phyloP scores from a whole-genome alignment of 1,284 basidiomycete species.

The Austroboletus olivaceoglutinosus region DNA sequence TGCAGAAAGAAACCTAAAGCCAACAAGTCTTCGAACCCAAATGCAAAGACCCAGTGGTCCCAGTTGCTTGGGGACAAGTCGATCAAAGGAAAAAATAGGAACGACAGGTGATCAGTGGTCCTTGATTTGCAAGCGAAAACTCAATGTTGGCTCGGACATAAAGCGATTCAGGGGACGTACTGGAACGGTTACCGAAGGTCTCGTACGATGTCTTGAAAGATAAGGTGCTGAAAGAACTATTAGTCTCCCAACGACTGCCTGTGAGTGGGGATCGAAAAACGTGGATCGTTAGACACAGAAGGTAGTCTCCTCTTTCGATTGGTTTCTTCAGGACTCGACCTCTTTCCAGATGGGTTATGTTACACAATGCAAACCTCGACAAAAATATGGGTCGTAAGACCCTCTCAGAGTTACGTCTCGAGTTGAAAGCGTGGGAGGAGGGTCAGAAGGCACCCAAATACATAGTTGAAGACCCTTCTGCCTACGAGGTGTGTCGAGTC shows the following conservation, averaged over 20 bases:
- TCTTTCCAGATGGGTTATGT: slow-evolving; percentile 56
- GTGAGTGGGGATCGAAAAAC: slow-evolving; percentile 50
- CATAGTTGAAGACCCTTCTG: slow-evolving; percentile 42
- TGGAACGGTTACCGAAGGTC: slow-evolving; percentile 58
- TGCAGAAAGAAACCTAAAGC: slow-evolving; percentile 38
- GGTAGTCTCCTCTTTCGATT: slow-evolving; percentile 38
- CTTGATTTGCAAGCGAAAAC: slow-evolving; percentile 5
- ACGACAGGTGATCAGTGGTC: slow-evolving; percentile 30
- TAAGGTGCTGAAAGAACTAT: slow-evolving; percentile 56
- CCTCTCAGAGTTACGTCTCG: slow-evolving; percentile 46
- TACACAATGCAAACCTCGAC: slow-evolving; percentile 72
- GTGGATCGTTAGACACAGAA: slow-evolving; percentile 57
- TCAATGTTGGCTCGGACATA: slow-evolving; percentile 21
- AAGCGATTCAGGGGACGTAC: slow-evolving; percentile 35
- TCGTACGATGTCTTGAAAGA: slow-evolving; percentile 66
- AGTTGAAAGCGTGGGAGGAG: slow-evolving; percentile 61
- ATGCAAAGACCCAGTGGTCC: slow-evolving; percentile 45
- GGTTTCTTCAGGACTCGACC: background rate
- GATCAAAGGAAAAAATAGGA: slow-evolving; percentile 46
- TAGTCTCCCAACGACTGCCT: slow-evolving; percentile 50
- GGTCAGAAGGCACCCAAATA: slow-evolving; percentile 37
- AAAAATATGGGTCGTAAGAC: slow-evolving; percentile 49
- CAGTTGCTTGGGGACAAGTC: slow-evolving; percentile 43
- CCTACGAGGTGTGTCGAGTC: slow-evolving; percentile 46
- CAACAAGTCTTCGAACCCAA: slow-evolving; percentile 19